Evolutionary conservation across 1,284 basidiomycete genomes (phyloP).

Genomic region (Sanghuangporus sanghuang): DNA sequence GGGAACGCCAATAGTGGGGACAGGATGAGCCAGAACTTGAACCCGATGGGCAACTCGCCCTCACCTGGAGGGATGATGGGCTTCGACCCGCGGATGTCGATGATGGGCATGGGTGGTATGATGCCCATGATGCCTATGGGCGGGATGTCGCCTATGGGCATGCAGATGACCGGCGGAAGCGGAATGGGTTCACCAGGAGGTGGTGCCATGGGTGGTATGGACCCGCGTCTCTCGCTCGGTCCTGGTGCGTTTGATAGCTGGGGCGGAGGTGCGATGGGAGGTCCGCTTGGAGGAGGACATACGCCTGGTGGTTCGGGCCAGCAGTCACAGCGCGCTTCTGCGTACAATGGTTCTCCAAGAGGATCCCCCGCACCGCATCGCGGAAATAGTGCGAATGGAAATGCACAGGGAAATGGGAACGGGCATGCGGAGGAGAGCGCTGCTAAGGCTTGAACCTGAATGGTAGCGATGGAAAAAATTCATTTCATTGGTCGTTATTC

Average conservation of each 20-base stretch:
- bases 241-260: conserved; percentile 9
- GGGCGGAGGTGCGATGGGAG: background rate
- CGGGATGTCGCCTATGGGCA: conserved; percentile 28
- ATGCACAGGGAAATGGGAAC: background rate
- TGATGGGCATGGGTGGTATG: conserved; percentile 38
- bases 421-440: background rate
- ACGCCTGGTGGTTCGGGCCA: conserved; percentile 5
- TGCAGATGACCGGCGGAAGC: conserved; percentile 52
- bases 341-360: conserved; percentile 10
- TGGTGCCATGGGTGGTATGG: conserved; percentile 34
- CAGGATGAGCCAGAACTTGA: conserved; percentile 24
- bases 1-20: conserved; percentile 35
- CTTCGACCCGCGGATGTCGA: conserved; percentile 46
- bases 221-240: conserved; percentile 42
- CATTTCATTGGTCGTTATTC: background rate
- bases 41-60: conserved; percentile 24
- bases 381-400: background rate
- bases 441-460: background rate
- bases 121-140: conserved; percentile 36
- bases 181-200: background rate
- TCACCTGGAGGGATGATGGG: conserved; percentile 36
- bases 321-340: conserved; percentile 6
- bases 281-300: background rate
- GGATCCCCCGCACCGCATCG: conserved; percentile 2
- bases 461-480: background rate